Conservation (phyloP, 148 eudicot genomes). For the Limonium bicolor region DNA sequence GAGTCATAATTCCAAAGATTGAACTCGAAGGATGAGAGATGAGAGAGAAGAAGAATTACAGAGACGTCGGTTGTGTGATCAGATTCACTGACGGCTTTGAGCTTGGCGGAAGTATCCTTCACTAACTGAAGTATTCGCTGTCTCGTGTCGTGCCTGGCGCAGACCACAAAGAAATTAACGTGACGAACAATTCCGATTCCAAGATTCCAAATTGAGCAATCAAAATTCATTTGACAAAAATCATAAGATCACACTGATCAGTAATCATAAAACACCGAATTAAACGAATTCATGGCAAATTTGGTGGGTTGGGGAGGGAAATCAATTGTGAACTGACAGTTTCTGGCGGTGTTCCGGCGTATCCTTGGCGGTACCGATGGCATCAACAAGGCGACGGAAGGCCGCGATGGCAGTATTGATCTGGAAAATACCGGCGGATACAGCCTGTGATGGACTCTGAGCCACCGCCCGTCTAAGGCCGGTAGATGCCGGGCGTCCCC, state of each 20-base stretch:
- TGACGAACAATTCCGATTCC: neutral
- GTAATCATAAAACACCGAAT: neutral
- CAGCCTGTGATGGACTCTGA: constrained; percentile 34
- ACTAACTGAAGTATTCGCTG: constrained; percentile 49
- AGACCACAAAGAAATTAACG: neutral
- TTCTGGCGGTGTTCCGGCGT: constrained; percentile 53
- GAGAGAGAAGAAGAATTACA: constrained; percentile 13
- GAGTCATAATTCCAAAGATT: neutral
- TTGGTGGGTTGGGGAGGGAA: neutral
- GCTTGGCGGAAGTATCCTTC: constrained; percentile 61
- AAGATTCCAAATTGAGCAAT: too few relatives aligned
- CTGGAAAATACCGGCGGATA: constrained; percentile 51
- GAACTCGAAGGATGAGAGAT: neutral
- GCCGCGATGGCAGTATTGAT: constrained; percentile 45
- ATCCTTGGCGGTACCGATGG: constrained; percentile 46
- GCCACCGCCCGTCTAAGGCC: constrained; percentile 6
- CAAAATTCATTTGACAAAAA: neutral
- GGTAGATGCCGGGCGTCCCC: constrained; percentile 20
- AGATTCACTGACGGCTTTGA: constrained; percentile 40
- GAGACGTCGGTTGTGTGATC: constrained; percentile 28
- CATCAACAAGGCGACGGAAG: constrained; percentile 45
- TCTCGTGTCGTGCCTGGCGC: constrained; percentile 34
- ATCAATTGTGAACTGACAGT: constrained; percentile 17
- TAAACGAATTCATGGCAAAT: neutral
- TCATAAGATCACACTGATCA: neutral